Conservation (phyloP, 306 rosid genomes). For the Cucurbita moschata region DNA sequence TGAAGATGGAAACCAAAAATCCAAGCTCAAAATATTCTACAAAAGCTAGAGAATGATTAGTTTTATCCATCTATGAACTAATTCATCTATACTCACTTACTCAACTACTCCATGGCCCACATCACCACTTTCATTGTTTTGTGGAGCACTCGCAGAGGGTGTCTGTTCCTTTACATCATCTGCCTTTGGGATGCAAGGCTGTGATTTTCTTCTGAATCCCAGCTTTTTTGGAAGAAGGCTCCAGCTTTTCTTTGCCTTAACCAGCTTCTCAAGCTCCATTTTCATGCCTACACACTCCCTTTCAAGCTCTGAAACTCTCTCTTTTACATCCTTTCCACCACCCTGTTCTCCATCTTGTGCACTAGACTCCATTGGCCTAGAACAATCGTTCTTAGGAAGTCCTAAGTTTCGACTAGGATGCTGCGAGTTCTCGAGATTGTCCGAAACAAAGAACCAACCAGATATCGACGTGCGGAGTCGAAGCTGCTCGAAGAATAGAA, state of each 20-base stretch:
- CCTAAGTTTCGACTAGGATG: slow-evolving; percentile 30
- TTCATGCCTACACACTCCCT: slow-evolving; percentile 61
- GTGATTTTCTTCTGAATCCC: slow-evolving; percentile 41
- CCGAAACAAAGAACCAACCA: slow-evolving; percentile 72
- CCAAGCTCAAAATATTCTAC: background rate
- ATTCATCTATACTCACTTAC: background rate
- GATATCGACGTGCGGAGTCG: slow-evolving; percentile 77
- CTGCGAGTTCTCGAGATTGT: slow-evolving; percentile 41
- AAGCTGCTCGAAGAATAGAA: slow-evolving; percentile 76
- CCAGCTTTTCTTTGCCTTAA: slow-evolving; percentile 57
- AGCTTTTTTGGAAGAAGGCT: slow-evolving; percentile 45
- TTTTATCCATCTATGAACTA: background rate
- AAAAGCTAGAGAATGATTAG: background rate
- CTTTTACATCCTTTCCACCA: slow-evolving; percentile 37
- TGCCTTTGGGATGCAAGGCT: slow-evolving; percentile 22
- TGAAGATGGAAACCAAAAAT: background rate
- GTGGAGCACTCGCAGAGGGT: slow-evolving; percentile 22
- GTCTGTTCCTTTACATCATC: slow-evolving; percentile 15
- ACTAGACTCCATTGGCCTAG: slow-evolving; percentile 16
- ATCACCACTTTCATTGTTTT: slow-evolving; percentile 21
- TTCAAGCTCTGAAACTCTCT: slow-evolving; percentile 55
- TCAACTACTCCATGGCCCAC: slow-evolving; percentile 15
- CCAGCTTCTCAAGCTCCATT: slow-evolving; percentile 48
- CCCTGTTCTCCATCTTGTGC: slow-evolving; percentile 11
- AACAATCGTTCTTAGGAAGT: slow-evolving; percentile 19